These are phyloP conservation scores for Ganoderma multipileum DNA, from an alignment of 1,284 basidiomycete species.

Conservation along the genomic window DNA sequence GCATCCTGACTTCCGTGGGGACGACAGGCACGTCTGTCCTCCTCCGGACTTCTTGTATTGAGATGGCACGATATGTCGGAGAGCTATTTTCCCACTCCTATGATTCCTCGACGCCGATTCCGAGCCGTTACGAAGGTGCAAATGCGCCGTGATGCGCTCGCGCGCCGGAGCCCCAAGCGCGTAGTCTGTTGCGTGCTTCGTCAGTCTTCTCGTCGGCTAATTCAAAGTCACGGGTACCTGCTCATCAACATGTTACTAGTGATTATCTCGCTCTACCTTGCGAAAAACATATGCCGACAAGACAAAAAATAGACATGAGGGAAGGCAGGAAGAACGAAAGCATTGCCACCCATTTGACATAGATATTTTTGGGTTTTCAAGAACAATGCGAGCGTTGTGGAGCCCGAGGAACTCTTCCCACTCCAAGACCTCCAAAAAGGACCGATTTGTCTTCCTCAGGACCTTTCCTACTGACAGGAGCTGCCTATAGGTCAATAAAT, in stretches of 20 bases:
- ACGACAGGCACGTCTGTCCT: neutral
- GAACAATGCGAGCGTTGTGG: neutral
- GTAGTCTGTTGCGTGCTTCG: slow-evolving; percentile 3
- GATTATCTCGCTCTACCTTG: neutral
- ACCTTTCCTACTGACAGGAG: neutral
- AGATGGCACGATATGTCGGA: neutral
- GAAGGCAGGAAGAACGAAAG: neutral
- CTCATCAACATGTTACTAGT: neutral
- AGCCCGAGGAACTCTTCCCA: neutral
- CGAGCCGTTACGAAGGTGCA: neutral
- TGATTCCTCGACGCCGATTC: neutral
- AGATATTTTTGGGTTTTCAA: neutral
- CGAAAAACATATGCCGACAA: neutral
- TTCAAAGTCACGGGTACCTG: neutral
- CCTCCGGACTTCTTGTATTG: neutral
- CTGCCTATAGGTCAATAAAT: neutral
- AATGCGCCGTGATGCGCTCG: neutral
- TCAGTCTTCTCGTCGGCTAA: slow-evolving; percentile 4
- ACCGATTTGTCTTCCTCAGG: neutral
- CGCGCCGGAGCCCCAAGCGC: neutral
- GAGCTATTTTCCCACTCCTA: neutral
- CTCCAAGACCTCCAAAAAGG: neutral
- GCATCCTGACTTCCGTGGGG: neutral
- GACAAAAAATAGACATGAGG: neutral
- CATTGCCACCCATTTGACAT: neutral